Evolutionary conservation across 768 basidiomycete genomes (phyloP), one percentile per base, ranked within the genome.

Genomic region (Podaxis pistillaris): DNA sequence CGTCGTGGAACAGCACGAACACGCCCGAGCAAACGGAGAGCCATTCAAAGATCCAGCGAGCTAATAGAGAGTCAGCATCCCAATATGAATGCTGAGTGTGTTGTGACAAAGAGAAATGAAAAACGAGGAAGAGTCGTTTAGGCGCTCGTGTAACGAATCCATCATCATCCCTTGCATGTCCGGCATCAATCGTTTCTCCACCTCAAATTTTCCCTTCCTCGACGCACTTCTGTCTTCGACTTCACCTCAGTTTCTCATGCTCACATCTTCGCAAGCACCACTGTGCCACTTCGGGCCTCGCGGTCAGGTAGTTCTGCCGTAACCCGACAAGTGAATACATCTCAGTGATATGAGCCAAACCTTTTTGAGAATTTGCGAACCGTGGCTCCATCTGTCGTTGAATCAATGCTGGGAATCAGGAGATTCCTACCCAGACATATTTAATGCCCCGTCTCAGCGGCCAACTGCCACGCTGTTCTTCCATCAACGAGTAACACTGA

Each of bases 1-100:
- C 46, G 36, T 49, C 36, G 54, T 38, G 61, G 46, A 49, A 56
- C 26, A 55, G 41, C 51, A 53, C 59, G 41, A 55, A 36, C 54
- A 62, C 61, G 54, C 22, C 60, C 60, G 28, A 62, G 53, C 22
- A 51, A 37, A 65, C 67, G 69, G 67, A 66, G 61, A 58, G 68
- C 67, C 71, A 74, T 71, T 70, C 67, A 67, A 62, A 62, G 33
- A 33, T 33, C 33, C 33, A 33, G 17, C 60, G 30, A 38, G 37
- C 36, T 50, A 47, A 28, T 28, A 56, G 37, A 56, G 46, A 47
- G 61, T 13, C 50, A 50, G 49, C 61, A 62, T 62, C 54, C 54
- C 59, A 46, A 33, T 60, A 41, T 26, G 36, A 51, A 41, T 53
- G 41, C 15, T 38, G 2, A 55, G 36, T 36, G 54, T 37, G 15